phyloP scores from a whole-genome alignment of 129 eudicot species.

The Lactuca saligna region DNA sequence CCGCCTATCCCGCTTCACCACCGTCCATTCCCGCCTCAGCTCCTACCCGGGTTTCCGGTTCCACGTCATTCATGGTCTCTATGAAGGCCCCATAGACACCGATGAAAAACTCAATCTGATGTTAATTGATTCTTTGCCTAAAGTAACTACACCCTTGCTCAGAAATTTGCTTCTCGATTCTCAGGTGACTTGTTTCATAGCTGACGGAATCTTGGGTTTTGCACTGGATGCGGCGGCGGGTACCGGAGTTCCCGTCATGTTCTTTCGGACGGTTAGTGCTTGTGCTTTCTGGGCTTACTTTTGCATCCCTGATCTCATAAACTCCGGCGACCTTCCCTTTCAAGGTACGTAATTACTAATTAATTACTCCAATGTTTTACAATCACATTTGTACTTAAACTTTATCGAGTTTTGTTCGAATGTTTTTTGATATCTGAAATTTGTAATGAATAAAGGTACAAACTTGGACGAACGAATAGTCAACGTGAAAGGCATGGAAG shows the following conservation, averaged over 20 bases:
- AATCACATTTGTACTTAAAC: background rate
- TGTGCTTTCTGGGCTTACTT: conserved; percentile 60
- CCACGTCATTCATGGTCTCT: conserved; percentile 44
- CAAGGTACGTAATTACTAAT: conserved; percentile 22
- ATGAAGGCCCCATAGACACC: conserved; percentile 41
- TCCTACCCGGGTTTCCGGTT: conserved; percentile 40
- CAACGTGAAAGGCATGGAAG: conserved; percentile 52
- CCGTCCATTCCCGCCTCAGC: conserved; percentile 37
- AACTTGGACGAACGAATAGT: conserved; percentile 41
- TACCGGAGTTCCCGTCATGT: conserved; percentile 52
- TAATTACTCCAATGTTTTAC: background rate
- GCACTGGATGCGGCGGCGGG: conserved; percentile 42
- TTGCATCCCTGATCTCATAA: conserved; percentile 44
- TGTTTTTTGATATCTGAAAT: background rate
- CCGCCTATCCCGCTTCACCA: conserved; percentile 47
- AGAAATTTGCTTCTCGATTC: conserved; percentile 34
- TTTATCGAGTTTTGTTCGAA: too few species aligned
- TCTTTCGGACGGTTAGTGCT: conserved; percentile 55
- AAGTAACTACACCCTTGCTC: conserved; percentile 33
- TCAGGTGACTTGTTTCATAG: conserved; percentile 44
- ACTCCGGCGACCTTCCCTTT: conserved; percentile 62
- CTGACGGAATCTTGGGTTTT: conserved; percentile 55
- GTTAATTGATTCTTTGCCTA: conserved; percentile 28
- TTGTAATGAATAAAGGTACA: conserved; percentile 27
- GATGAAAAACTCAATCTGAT: conserved; percentile 35